A percentile compares a stretch with the other conserved stretches of the same genome.
Evolutionary conservation across 768 basidiomycete genomes (phyloP).

Genomic region (Podaxis sp.): DNA sequence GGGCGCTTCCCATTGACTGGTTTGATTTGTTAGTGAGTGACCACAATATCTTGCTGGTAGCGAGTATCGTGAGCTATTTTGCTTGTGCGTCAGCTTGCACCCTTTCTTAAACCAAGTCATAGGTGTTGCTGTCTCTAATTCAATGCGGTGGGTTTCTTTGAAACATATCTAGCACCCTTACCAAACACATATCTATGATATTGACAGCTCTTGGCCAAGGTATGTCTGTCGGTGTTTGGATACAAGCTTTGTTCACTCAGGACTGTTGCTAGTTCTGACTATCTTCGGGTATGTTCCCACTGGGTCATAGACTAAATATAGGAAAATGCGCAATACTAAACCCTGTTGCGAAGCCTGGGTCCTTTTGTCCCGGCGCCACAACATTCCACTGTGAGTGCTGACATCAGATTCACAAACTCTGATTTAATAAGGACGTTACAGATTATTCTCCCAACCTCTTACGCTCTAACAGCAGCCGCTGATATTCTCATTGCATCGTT

Average conservation of each 20-base stretch:
- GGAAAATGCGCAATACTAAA: neutral
- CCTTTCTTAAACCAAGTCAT: neutral
- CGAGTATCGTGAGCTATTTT: neutral
- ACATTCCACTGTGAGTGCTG: neutral
- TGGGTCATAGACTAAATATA: neutral
- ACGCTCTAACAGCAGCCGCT: slow-evolving; percentile 9
- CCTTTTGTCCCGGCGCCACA: neutral
- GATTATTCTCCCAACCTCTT: neutral
- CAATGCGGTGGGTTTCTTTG: neutral
- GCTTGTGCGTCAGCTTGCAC: neutral
- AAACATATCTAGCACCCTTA: neutral
- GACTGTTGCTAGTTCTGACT: neutral
- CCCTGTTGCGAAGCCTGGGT: neutral
- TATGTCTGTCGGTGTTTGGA: neutral
- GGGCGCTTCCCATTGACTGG: neutral
- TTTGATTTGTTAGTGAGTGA: neutral
- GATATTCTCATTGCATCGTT: slow-evolving; percentile 12
- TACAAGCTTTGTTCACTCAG: neutral
- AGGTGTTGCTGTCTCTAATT: neutral
- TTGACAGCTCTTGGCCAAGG: neutral
- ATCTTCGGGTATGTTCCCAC: neutral
- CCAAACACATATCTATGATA: neutral
- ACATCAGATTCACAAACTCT: neutral
- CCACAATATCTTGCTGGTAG: neutral
- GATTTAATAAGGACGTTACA: neutral